Evolutionary conservation across 148 eudicot genomes (phyloP), one percentile per base, ranked within the genome.

Genomic region (Chenopodium album): DNA sequence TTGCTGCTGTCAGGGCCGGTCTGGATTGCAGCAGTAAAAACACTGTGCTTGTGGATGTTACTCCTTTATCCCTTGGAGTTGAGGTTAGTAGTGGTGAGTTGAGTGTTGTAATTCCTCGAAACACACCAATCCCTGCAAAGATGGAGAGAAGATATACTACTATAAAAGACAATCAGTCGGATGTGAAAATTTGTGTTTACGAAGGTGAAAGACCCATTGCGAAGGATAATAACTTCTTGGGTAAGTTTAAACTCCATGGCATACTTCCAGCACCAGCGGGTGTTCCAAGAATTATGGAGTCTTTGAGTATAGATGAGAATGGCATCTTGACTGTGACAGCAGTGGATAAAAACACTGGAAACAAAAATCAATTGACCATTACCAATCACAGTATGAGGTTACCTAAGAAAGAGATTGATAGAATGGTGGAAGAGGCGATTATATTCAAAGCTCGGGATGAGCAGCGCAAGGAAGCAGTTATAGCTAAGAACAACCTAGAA

Each of bases 181-280:
- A 0, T 4, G 47, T n/a, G 3, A 0, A 0, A 2, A 0, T 82
- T 11, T 0, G 0, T 12, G 73, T 81, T 26, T 65, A 65, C 65
- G 83, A 81, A 22, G 83, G 83, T 20, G 79, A 81, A 65, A 64
- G 79, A 54, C 50, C 79, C 2, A 65, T 50, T 13, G 75, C 79
- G 29, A 26, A 68, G 54, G 84, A 81, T 50, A 81, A 81, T 10
- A 13, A 81, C 75, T 67, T 81, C 20, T 23, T 81, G 79, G 84
- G 84, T 54, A 0, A 1, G 0, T 76, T 75, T 54, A 2, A 0
- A 0, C 68, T 81, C 4, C 7, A 1, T 1, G 79, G 67, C 1
- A 50, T 81, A 2, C 73, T 79, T 68, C 79, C 28, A 32, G 75
- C 75, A 7, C 84, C 84, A 0, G 28, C 34, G 16, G 16, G 63